These are phyloP conservation scores for Geotrichum australiense DNA, from an alignment of 1,139 yeast species.

Conservation along the genomic window DNA sequence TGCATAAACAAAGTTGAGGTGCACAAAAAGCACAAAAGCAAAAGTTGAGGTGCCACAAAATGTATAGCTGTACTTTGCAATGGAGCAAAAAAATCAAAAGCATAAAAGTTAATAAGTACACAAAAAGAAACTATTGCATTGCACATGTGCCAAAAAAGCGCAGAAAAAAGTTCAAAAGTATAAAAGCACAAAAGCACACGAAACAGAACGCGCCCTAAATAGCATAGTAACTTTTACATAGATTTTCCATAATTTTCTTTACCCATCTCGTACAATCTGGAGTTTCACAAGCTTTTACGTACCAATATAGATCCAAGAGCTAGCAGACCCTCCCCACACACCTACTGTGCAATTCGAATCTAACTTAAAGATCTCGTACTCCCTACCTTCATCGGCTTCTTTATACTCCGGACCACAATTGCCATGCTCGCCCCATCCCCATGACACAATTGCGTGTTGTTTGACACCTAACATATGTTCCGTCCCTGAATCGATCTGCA, in stretches of 20 bases:
- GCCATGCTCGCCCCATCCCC: slow-evolving; percentile 99
- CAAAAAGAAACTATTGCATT: too few relatives aligned
- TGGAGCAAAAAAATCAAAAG: too few relatives aligned
- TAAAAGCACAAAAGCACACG: too few relatives aligned
- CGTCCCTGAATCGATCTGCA: slow-evolving; percentile 51
- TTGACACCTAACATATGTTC: slow-evolving; percentile 66
- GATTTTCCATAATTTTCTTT: neutral
- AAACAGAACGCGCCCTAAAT: too few relatives aligned
- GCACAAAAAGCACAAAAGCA: too few relatives aligned
- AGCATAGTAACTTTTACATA: slow-evolving; percentile 1
- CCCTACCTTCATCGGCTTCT: slow-evolving; percentile 8
- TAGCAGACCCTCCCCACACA: slow-evolving; percentile 21
- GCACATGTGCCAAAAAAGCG: too few relatives aligned
- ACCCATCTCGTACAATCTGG: slow-evolving; percentile 14
- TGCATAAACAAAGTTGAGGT: too few relatives aligned
- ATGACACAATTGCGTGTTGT: slow-evolving; percentile 44
- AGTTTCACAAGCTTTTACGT: slow-evolving; percentile 1
- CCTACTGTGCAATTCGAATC: neutral
- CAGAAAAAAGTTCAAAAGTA: too few relatives aligned
- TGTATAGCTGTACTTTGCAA: too few relatives aligned
- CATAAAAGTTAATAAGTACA: too few relatives aligned
- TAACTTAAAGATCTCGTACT: neutral
- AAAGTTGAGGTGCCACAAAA: too few relatives aligned
- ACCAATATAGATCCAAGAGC: slow-evolving; percentile 19
- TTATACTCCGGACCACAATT: slow-evolving; percentile 61